These are phyloP conservation scores for Colletotrichum paranaense DNA, from an alignment of 2,329 filamentous ascomycete species.

Conservation along the genomic window DNA sequence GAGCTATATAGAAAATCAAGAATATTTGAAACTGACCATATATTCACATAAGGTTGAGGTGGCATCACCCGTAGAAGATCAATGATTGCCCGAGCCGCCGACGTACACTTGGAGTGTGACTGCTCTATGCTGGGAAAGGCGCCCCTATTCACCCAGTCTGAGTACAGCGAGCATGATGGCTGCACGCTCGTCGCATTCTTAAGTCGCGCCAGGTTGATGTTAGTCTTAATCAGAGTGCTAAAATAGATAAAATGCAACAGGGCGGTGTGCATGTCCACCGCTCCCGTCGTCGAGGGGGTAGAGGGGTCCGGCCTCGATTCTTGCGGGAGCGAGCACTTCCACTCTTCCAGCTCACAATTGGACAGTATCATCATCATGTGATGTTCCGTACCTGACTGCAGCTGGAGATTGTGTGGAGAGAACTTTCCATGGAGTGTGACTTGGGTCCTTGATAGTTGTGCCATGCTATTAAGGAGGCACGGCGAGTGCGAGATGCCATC, in stretches of 20 bases:
- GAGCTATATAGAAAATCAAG: not conserved
- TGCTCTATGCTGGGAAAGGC: not conserved
- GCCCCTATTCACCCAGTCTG: not conserved
- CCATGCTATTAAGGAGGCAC: not conserved
- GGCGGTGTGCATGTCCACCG: constrained; percentile 1
- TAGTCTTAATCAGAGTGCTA: not conserved
- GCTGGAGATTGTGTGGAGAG: not conserved
- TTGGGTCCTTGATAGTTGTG: constrained; percentile 15
- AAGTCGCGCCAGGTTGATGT: constrained; percentile 16
- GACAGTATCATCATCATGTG: not conserved
- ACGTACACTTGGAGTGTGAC: constrained; percentile 10
- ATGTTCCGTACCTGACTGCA: not conserved
- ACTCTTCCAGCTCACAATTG: constrained; percentile 11
- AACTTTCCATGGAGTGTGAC: constrained; percentile 12
- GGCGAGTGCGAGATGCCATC: not conserved
- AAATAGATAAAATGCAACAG: constrained; percentile 20
- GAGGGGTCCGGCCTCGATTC: not conserved
- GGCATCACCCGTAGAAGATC: constrained; percentile 4
- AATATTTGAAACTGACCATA: constrained; percentile 1
- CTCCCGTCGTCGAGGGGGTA: not conserved
- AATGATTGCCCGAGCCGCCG: constrained; percentile 27
- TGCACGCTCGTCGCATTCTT: constrained; percentile 4
- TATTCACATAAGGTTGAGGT: constrained; percentile 11
- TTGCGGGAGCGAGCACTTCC: constrained; percentile 11
- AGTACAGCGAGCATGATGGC: not conserved